A percentile compares a stretch with the other conserved stretches of the same genome.
Evolutionary conservation across 148 eudicot genomes (phyloP).

Genomic region (Rhododendron kiyosumense): DNA sequence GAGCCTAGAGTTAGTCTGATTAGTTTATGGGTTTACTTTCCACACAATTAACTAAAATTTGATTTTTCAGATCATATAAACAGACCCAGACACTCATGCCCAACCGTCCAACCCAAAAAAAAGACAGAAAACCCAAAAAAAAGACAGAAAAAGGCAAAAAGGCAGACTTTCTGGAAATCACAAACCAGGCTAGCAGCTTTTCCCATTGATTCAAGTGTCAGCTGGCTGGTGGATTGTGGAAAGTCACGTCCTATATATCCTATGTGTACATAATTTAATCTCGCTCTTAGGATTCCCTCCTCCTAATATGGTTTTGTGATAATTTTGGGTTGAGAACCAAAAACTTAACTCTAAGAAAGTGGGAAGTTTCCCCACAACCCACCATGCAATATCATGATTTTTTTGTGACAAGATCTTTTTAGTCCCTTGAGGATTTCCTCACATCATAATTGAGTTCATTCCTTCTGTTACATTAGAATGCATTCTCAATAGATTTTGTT

Average conservation of each 20-base stretch:
- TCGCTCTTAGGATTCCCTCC: neutral
- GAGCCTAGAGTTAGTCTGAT: too few species aligned
- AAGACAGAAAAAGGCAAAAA: neutral
- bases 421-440: neutral
- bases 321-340: neutral
- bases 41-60: too few species aligned
- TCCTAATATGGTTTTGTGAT: neutral
- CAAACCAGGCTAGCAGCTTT: neutral
- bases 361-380: neutral
- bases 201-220: neutral
- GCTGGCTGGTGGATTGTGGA: neutral
- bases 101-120: too few species aligned
- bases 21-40: too few species aligned
- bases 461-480: neutral
- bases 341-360: too few species aligned
- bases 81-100: too few species aligned
- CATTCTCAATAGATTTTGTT: neutral
- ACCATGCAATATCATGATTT: neutral
- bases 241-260: neutral
- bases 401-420: neutral
- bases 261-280: neutral
- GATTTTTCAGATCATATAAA: too few species aligned
- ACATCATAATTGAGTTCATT: neutral
- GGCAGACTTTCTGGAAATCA: neutral
- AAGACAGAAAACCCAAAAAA: neutral